These are phyloP conservation scores for Nothophaeocryptopus gaeumannii DNA, from an alignment of 2,329 filamentous ascomycete species.

Conservation along the genomic window DNA sequence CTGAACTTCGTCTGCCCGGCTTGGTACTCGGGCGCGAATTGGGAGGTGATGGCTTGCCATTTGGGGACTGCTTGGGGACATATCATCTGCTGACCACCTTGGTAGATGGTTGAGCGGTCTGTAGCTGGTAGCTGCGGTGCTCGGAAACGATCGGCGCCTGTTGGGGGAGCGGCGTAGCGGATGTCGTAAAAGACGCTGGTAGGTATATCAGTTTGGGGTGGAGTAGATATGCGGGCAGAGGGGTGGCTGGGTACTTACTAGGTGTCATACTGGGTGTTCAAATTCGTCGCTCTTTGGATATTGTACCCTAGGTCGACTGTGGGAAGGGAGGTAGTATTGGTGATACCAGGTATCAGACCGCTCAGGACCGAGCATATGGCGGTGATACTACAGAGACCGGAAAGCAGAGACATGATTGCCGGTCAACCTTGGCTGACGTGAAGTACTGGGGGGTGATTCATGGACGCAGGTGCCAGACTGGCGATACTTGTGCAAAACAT, in stretches of 20 bases:
- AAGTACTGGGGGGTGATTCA: no score
- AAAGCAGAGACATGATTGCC: neutral
- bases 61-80: conserved; percentile 46
- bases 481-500: neutral
- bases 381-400: neutral
- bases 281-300: conserved; percentile 47
- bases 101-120: conserved; percentile 47
- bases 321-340: conserved; percentile 33
- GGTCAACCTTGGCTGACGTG: no score
- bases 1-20: conserved; percentile 15
- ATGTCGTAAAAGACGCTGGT: conserved; percentile 57
- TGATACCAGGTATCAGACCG: neutral
- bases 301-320: conserved; percentile 55
- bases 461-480: no score
- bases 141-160: conserved; percentile 51
- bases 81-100: conserved; percentile 42
- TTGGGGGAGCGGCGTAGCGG: conserved; percentile 54
- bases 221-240: neutral
- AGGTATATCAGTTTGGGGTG: neutral
- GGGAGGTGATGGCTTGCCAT: conserved; percentile 41
- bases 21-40: conserved; percentile 35
- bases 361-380: neutral
- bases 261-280: conserved; percentile 37
- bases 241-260: conserved; percentile 9
- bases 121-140: conserved; percentile 41